Evolutionary conservation across 352 stramenopile genomes (phyloP), one percentile per base, ranked within the genome.

Genomic region (Pythium guiyangense): DNA sequence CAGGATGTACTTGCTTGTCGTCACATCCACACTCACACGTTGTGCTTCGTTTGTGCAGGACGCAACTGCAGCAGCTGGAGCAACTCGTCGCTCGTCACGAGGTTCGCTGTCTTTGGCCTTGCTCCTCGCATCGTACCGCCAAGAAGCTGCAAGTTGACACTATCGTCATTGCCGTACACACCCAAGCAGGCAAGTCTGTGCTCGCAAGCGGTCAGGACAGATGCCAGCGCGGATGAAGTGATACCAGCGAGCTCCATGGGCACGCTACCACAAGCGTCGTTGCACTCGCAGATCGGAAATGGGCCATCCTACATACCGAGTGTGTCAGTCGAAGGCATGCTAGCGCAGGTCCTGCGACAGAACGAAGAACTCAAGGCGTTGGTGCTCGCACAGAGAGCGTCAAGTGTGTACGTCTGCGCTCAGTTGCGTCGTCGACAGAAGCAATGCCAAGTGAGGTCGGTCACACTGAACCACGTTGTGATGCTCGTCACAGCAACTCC

Each of bases 21-120:
- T 54, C 6, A 22, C 18, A 6, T 9, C 11, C 29, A 4, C 17
- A 8, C 17, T 39, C 22, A 9, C 26, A 35, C 31, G 48, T 2
- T 49, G 25, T 25, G 11, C 20, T 9, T 35, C 22, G 18, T 5
- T 35, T n/a, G n/a, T 54, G 39, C 45, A 78, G 71, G 42, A 47
- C 53, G 35, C 66, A 78, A 42, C 22, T 77, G 14, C 55, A 68
- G 20, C 58, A 56, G 6, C 67, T 80, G 29, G 69, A 80, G 52
- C 29, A 49, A 5, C 69, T 72, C 27, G 39, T 76, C 51, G 35
- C 44, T 0, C 46, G 57, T 8, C 66, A 74, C 8, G 69, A 80
- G 67, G 69, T 78, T 18, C 1, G 18, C 42, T n/a, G 26, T 18
- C 12, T 31, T 31, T 1, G 26, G 1, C 37, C 6, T 43, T 10